Conservation (phyloP, 306 rosid genomes). For the Urtica urens region DNA sequence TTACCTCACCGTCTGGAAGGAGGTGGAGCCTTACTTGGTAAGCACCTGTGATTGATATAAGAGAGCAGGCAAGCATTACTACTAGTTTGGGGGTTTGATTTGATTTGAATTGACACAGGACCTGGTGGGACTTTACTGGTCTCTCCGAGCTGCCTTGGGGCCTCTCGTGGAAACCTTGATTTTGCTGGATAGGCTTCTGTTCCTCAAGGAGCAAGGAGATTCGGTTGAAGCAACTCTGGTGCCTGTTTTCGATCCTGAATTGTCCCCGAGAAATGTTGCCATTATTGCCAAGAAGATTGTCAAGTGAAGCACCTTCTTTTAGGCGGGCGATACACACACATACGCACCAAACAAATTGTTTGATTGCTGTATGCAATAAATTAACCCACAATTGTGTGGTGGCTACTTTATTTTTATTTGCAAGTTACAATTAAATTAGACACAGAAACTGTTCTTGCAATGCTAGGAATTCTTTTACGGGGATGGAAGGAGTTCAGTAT, state of each 20-base stretch:
- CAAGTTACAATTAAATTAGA: no score
- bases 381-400: no score
- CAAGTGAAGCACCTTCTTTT: slow-evolving; percentile 16
- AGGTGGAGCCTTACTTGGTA: slow-evolving; percentile 55
- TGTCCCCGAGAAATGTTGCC: slow-evolving; percentile 87
- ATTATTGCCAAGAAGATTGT: slow-evolving; percentile 55
- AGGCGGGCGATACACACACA: no score
- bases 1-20: slow-evolving; percentile 52
- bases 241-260: slow-evolving; percentile 66
- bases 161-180: slow-evolving; percentile 77
- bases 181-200: slow-evolving; percentile 80
- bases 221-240: slow-evolving; percentile 47
- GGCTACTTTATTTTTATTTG: no score
- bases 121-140: slow-evolving; percentile 80
- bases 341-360: no score
- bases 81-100: no score
- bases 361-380: no score
- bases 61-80: no score
- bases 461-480: no score
- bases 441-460: no score
- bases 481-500: no score
- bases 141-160: slow-evolving; percentile 89
- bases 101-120: slow-evolving; percentile 40
- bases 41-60: slow-evolving; percentile 17
- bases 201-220: slow-evolving; percentile 75